Evolutionary conservation across 2,329 filamentous ascomycete genomes (phyloP).

Genomic region (Colletotrichum noveboracense): DNA sequence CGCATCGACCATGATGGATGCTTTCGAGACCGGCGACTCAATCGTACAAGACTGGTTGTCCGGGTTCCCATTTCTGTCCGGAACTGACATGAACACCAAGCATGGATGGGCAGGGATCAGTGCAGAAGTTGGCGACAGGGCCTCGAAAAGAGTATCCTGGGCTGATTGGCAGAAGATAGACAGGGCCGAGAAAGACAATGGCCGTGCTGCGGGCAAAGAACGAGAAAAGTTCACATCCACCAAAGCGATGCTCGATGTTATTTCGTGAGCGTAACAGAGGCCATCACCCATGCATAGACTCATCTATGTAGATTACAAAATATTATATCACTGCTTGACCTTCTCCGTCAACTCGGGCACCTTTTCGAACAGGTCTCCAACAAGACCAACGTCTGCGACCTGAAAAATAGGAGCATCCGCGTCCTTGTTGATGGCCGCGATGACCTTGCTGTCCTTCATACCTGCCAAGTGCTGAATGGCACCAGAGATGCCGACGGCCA

Average conservation of each 20-base stretch:
- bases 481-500: slow-evolving; percentile 94
- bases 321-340: slow-evolving; percentile 61
- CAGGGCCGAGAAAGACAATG: slow-evolving; percentile 72
- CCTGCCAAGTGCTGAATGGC: slow-evolving; percentile 98
- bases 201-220: slow-evolving; percentile 72
- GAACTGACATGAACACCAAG: slow-evolving; percentile 6
- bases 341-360: slow-evolving; percentile 97
- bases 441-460: slow-evolving; percentile 99
- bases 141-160: slow-evolving; percentile 74
- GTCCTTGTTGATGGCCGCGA: slow-evolving; percentile 98
- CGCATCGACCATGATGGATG: slow-evolving; percentile 93
- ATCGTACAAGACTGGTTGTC: slow-evolving; percentile 78
- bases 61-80: slow-evolving; percentile 43
- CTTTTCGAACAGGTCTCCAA: slow-evolving; percentile 94
- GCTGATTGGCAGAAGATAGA: slow-evolving; percentile 86
- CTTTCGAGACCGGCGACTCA: slow-evolving; percentile 86
- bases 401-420: slow-evolving; percentile 97
- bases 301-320: not conserved
- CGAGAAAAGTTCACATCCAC: slow-evolving; percentile 72
- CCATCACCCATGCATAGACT: not conserved
- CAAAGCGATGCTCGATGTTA: slow-evolving; percentile 58
- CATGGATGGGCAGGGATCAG: slow-evolving; percentile 81
- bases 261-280: slow-evolving; percentile 45
- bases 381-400: slow-evolving; percentile 92
- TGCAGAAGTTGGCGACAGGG: slow-evolving; percentile 59